These are phyloP conservation scores for Penicillium dipodomyicola DNA, from an alignment of 495 filamentous ascomycete species.

Conservation along the genomic window DNA sequence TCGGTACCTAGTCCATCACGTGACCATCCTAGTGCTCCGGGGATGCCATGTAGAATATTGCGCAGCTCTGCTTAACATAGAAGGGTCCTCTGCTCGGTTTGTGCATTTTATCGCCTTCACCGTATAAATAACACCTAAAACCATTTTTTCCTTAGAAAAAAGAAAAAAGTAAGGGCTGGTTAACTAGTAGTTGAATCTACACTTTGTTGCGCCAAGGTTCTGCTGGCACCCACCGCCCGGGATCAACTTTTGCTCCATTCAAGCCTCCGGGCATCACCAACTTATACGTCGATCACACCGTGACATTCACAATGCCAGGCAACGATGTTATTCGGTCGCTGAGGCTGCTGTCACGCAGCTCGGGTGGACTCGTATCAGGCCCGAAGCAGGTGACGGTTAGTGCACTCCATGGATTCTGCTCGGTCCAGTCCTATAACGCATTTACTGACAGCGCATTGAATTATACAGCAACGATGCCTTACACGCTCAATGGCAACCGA, in stretches of 20 bases:
- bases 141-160: no score
- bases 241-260: slow-evolving; percentile 41
- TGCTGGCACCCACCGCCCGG: slow-evolving; percentile 37
- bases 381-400: slow-evolving; percentile 49
- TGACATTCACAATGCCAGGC: slow-evolving; percentile 37
- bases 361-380: slow-evolving; percentile 41
- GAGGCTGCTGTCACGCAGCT: slow-evolving; percentile 44
- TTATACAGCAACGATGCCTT: slow-evolving; percentile 50
- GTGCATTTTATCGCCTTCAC: no score
- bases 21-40: neutral
- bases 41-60: no score
- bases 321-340: slow-evolving; percentile 38
- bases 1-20: slow-evolving; percentile 5
- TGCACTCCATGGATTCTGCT: slow-evolving; percentile 9
- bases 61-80: no score
- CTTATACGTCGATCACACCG: slow-evolving; percentile 6
- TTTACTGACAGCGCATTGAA: slow-evolving; percentile 17
- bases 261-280: slow-evolving; percentile 19
- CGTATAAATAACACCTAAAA: no score
- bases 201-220: slow-evolving; percentile 31
- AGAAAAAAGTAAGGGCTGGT: neutral
- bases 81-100: no score
- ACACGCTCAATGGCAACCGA: slow-evolving; percentile 81
- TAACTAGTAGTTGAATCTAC: neutral
- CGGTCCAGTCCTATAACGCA: slow-evolving; percentile 3